These are phyloP conservation scores for Bruguiera gymnorhiza DNA, from an alignment of 345 rosid genomes.

Conservation along the genomic window DNA sequence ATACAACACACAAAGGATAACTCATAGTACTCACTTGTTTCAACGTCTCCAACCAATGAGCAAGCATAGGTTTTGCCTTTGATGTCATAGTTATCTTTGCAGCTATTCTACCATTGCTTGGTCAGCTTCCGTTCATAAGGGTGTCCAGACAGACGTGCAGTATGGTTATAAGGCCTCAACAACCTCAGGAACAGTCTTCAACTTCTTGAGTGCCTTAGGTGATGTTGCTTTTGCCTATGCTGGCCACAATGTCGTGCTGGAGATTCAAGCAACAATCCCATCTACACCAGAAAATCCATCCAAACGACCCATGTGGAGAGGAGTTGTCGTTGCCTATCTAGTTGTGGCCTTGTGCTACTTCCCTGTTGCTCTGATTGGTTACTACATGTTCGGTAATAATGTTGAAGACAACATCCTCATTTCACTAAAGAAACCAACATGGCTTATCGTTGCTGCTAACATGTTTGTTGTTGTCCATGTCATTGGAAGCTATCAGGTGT, in stretches of 20 bases:
- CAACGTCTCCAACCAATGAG: too few species aligned
- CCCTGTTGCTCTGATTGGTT: slow-evolving; percentile 29
- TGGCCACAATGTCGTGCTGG: slow-evolving; percentile 33
- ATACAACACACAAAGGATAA: too few species aligned
- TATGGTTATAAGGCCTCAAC: slow-evolving; percentile 17
- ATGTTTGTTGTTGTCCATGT: slow-evolving; percentile 28
- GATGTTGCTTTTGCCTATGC: slow-evolving; percentile 35
- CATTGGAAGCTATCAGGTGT: slow-evolving; percentile 34
- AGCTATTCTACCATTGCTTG: slow-evolving; percentile 32
- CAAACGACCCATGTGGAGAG: slow-evolving; percentile 31
- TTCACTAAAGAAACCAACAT: slow-evolving; percentile 19
- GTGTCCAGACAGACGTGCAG: slow-evolving; percentile 16
- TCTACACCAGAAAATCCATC: slow-evolving; percentile 33
- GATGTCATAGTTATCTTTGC: not conserved
- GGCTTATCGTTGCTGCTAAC: slow-evolving; percentile 29
- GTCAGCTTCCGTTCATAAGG: slow-evolving; percentile 25
- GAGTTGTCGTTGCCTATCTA: slow-evolving; percentile 25
- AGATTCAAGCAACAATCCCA: slow-evolving; percentile 34
- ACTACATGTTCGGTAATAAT: slow-evolving; percentile 21
- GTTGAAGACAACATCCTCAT: slow-evolving; percentile 31
- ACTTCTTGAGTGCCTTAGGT: slow-evolving; percentile 25
- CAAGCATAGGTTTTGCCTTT: too few species aligned
- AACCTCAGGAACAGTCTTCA: slow-evolving; percentile 17
- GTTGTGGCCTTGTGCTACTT: slow-evolving; percentile 31
- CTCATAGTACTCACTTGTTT: too few species aligned